Evolutionary conservation across 139 green algal genomes (phyloP).

Genomic region (Astrephomene gubernaculifera): DNA sequence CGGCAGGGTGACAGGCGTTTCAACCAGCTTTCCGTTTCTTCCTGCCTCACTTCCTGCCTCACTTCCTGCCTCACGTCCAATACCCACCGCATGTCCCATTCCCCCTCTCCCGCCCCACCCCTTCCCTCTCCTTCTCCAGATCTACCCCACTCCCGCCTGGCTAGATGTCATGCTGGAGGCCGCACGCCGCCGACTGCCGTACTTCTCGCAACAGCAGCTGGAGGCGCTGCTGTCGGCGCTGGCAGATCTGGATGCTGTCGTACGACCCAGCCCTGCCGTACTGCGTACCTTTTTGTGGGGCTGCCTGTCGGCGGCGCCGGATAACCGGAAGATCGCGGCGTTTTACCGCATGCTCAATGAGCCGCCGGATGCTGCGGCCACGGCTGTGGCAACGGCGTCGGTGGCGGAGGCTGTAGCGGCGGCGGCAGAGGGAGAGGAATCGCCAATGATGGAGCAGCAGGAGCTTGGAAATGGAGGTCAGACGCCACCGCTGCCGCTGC

Average conservation of each 20-base stretch:
- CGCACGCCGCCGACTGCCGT: neutral
- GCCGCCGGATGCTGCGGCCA: neutral
- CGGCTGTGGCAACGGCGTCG: neutral
- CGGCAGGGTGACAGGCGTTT: no score
- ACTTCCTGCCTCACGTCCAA: neutral
- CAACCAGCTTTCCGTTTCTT: neutral
- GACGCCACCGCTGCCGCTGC: neutral
- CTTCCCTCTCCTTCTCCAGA: neutral
- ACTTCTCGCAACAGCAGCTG: constrained; percentile 32
- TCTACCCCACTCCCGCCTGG: constrained; percentile 12
- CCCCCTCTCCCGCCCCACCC: neutral
- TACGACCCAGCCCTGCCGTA: neutral
- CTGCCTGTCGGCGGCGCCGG: neutral
- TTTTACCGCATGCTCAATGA: constrained; percentile 24
- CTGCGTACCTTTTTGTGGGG: constrained; percentile 8
- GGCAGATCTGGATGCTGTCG: neutral
- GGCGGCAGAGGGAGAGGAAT: neutral
- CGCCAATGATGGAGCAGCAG: no score
- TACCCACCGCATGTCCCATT: neutral
- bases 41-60: neutral
- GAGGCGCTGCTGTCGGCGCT: constrained; percentile 21
- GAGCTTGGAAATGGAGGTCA: neutral
- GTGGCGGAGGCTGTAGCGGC: neutral
- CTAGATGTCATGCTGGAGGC: constrained; percentile 11
- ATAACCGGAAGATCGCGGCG: constrained; percentile 24